phyloP scores from a whole-genome alignment of 2,329 filamentous ascomycete genomes.

The Nakataea oryzae region DNA sequence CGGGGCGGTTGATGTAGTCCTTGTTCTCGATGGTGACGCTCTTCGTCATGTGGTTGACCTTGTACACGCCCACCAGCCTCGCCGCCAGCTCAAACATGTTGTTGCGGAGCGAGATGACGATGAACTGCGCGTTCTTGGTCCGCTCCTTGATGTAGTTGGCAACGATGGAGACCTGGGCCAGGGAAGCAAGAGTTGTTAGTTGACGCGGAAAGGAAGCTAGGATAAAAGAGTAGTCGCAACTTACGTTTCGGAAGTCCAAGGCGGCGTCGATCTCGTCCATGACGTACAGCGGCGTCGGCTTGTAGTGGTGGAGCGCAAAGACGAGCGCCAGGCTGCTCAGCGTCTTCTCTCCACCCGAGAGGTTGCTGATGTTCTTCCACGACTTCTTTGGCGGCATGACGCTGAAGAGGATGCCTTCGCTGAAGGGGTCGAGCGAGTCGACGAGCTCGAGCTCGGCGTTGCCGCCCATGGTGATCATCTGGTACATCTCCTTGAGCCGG shows the following conservation, averaged over 20 bases:
- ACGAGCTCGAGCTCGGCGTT: conserved; percentile 97
- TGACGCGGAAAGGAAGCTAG: neutral
- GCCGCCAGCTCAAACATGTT: conserved; percentile 99
- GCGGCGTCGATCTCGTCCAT: conserved; percentile 99
- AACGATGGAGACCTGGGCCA: conserved; percentile 76
- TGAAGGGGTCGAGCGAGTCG: conserved; percentile 91
- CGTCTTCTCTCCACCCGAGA: conserved; percentile 96
- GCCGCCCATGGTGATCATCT: conserved; percentile 99
- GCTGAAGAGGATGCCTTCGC: conserved; percentile 90
- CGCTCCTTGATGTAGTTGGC: conserved; percentile 98
- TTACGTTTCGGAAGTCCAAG: conserved; percentile 92
- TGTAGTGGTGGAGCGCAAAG: conserved; percentile 97
- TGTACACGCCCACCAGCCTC: conserved; percentile 92
- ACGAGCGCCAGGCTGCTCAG: conserved; percentile 85
- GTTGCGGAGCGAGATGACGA: conserved; percentile 94
- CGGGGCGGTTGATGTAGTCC: conserved; percentile 53
- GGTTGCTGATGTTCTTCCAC: conserved; percentile 98
- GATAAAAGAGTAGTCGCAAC: conserved; percentile 24
- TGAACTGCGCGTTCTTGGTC: conserved; percentile 98
- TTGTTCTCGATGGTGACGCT: conserved; percentile 81
- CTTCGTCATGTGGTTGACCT: conserved; percentile 98
- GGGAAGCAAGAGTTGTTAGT: neutral
- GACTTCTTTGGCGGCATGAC: conserved; percentile 99
- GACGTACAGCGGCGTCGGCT: conserved; percentile 93
- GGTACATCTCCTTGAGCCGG: conserved; percentile 98